A percentile compares a stretch with the other conserved stretches of the same genome.
Evolutionary conservation across 257 asterid genomes (phyloP).

Genomic region (Galeopsis tetrahit): DNA sequence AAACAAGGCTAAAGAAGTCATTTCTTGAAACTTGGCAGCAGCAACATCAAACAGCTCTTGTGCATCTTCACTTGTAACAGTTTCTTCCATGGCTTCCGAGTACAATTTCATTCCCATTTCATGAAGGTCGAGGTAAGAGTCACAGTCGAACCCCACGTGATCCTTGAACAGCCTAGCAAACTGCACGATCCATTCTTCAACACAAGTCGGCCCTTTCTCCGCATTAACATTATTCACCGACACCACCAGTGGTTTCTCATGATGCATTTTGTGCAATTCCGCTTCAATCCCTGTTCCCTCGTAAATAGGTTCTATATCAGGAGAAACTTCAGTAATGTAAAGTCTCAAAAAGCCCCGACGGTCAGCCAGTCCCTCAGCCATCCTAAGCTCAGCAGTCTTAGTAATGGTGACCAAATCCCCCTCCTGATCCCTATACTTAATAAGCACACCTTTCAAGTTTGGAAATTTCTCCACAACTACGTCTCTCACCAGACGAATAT

Average conservation of each 20-base stretch:
- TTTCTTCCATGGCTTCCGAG: conserved; percentile 89
- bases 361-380: conserved; percentile 78
- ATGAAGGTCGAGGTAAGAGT: conserved; percentile 84
- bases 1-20: conserved; percentile 88
- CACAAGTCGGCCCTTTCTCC: conserved; percentile 48
- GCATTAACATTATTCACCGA: conserved; percentile 42
- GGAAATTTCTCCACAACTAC: conserved; percentile 74
- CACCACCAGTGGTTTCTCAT: conserved; percentile 41
- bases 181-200: conserved; percentile 84
- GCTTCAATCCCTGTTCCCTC: conserved; percentile 61
- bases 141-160: conserved; percentile 86
- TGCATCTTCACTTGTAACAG: conserved; percentile 82
- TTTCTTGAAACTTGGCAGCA: conserved; percentile 80
- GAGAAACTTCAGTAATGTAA: conserved; percentile 78
- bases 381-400: conserved; percentile 82
- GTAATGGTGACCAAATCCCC: conserved; percentile 94
- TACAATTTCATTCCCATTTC: conserved; percentile 85
- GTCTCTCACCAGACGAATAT: conserved; percentile 68
- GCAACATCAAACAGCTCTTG: conserved; percentile 77
- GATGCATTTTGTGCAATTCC: conserved; percentile 39
- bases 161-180: conserved; percentile 83
- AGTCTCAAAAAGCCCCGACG: conserved; percentile 72
- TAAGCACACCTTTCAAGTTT: conserved; percentile 74
- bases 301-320: conserved; percentile 75
- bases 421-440: conserved; percentile 89